Percentiles rank a stretch among this genome's conserved stretches.
Conservation (phyloP, 257 asterid genomes). For the Paraleonurus japonicus region DNA sequence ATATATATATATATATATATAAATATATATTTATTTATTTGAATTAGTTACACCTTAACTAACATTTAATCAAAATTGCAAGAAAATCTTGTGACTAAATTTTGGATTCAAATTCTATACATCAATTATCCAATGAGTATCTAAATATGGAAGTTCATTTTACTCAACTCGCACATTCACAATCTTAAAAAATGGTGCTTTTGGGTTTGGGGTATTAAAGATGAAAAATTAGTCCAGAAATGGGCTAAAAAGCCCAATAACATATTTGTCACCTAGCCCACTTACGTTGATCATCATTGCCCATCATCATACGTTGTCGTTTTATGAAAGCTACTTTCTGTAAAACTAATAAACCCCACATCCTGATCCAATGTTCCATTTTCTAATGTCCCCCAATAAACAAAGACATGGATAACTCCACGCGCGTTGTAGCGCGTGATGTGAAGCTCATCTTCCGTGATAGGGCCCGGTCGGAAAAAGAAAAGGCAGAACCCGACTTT, state of each 20-base stretch:
- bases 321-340: not conserved
- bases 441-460: not conserved
- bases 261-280: not conserved
- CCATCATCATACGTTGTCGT: constrained; percentile 27
- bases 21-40: no score
- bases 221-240: not conserved
- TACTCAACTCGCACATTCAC: not conserved
- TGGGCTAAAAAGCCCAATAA: constrained; percentile 21
- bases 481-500: not conserved
- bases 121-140: no score
- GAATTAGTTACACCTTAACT: no score
- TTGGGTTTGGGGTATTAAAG: no score
- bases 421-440: constrained; percentile 22
- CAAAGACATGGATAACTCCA: not conserved
- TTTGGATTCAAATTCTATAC: no score
- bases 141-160: not conserved
- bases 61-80: no score
- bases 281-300: constrained; percentile 1
- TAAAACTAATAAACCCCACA: constrained; percentile 25
- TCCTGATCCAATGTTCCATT: constrained; percentile 4
- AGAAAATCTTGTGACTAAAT: no score
- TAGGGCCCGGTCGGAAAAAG: constrained; percentile 25
- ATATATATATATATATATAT: no score
- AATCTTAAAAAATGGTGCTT: not conserved
- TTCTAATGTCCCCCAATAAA: constrained; percentile 4